A percentile compares a stretch with the other conserved stretches of the same genome.
Conservation (phyloP, 2,329 filamentous ascomycete genomes). For the Sporothrix pallida region DNA sequence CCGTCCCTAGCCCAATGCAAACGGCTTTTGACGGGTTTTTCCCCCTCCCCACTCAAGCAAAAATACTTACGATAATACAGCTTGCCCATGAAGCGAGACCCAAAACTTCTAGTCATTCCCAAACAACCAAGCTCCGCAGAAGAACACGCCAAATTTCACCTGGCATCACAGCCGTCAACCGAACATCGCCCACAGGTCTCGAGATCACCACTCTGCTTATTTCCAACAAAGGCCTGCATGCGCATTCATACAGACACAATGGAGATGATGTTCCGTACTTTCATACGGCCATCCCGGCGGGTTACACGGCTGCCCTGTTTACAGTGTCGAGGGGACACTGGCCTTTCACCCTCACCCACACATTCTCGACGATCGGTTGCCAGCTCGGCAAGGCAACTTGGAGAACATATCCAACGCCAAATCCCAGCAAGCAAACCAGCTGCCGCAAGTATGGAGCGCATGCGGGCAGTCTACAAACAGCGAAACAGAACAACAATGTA, state of each 20-base stretch:
- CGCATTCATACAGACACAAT: conserved; percentile 23
- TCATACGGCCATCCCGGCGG: conserved; percentile 25
- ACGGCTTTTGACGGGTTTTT: no score
- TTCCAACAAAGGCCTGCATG: no score
- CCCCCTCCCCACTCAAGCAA: no score
- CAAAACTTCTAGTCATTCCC: no score
- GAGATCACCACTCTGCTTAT: background rate
- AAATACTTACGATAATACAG: no score
- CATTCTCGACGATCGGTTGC: conserved; percentile 31
- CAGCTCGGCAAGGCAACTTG: conserved; percentile 42
- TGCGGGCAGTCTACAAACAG: conserved; percentile 67
- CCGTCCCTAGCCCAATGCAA: no score
- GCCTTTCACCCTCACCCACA: background rate
- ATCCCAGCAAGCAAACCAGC: background rate
- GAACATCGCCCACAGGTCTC: background rate
- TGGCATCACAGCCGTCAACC: no score
- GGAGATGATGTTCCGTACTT: conserved; percentile 25
- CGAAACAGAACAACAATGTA: conserved; percentile 73
- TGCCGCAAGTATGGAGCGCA: conserved; percentile 65
- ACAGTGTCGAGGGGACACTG: conserved; percentile 22
- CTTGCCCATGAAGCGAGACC: no score
- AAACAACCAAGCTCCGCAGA: no score
- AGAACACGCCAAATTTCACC: no score
- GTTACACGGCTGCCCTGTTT: conserved; percentile 26
- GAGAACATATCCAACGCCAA: conserved; percentile 14